phyloP scores from a whole-genome alignment of 805 yeast genomes.

The Yamadazyma tumulicola region DNA sequence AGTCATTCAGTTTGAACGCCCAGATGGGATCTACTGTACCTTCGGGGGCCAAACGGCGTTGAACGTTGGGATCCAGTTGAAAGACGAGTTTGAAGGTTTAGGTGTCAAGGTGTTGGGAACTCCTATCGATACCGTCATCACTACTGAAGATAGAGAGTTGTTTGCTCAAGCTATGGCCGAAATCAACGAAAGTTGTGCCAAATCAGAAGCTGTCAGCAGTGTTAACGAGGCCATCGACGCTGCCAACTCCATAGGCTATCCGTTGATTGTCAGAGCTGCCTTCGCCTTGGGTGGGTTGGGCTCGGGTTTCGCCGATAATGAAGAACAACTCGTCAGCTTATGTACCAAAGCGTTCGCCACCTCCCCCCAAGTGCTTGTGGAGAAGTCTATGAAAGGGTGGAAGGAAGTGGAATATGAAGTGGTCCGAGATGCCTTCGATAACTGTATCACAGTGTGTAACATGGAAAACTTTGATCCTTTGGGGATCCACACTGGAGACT shows the following conservation, averaged over 20 bases:
- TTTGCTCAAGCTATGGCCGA: constrained; percentile 94
- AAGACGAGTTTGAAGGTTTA: constrained; percentile 90
- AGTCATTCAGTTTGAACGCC: constrained; percentile 92
- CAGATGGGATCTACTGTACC: constrained; percentile 92
- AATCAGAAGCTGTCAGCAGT: constrained; percentile 90
- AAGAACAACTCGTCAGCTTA: constrained; percentile 73
- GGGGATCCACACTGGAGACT: constrained; percentile 98
- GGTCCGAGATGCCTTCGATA: constrained; percentile 92
- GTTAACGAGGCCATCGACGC: constrained; percentile 93
- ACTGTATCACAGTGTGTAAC: constrained; percentile 98
- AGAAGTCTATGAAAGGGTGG: constrained; percentile 98
- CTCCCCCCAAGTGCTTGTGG: constrained; percentile 94
- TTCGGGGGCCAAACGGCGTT: constrained; percentile 99
- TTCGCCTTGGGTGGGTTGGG: constrained; percentile 97
- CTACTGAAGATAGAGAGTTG: constrained; percentile 96
- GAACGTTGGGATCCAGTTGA: constrained; percentile 92
- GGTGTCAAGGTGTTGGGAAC: constrained; percentile 96
- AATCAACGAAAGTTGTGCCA: constrained; percentile 93
- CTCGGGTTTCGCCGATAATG: constrained; percentile 90
- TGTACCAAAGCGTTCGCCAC: constrained; percentile 92
- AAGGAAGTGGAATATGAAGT: constrained; percentile 98
- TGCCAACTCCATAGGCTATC: constrained; percentile 85
- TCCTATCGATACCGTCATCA: constrained; percentile 91
- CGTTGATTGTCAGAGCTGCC: constrained; percentile 96
- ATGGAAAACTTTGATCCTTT: constrained; percentile 99